Base-by-base conservation (phyloP, 495 filamentous ascomycete species). In the Cenococcum geophilum region DNA sequence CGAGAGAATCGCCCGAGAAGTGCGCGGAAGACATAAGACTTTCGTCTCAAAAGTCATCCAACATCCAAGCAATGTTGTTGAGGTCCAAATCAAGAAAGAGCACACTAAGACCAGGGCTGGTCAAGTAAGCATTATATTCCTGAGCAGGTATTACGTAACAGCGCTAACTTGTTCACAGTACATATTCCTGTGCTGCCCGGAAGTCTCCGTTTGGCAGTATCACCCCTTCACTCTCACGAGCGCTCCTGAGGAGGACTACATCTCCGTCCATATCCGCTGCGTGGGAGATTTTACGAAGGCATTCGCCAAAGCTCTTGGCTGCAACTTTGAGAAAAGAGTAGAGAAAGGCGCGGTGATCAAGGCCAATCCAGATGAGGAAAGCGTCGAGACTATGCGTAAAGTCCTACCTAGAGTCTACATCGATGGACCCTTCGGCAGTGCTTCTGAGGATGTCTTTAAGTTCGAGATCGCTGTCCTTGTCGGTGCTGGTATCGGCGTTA, bases 41-140 rank as follows among this genome's bases (percentile, higher is more conserved):
- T 88, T 85, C 70, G 87, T 91, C 63, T 88, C 85, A 43, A 90
- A 89, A 72, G 87, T 91, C 69, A 85, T 91, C 63, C 87, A 89
- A 72, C 88, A 91, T 74, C 87, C 88, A 5, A 87, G 86, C 74
- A 88, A 88, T 65, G 88, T 92, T 20, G 82, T 86, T 67, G 88
- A 92, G 68, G 89, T 92, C 55, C 88, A 91, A 72, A 89, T 92
- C 73, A 90, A 90, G 79, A 91, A 90, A 68, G 86, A 87, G 67
- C 77, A 85, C 72, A 88, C 86, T 34, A 86, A 83, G 75, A 85
- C 86, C n/a, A 80, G 80, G 59, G 87, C 87, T 54, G 88, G 88
- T 37, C 88, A 91, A 69, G 76, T 77, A 62, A 62, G 70, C 23
- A 4, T 4, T 45, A 5, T 45, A 42, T 16, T n/a, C 14, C 35